Base-by-base conservation (phyloP, 1,139 yeast genomes). In the Kurtzmaniella quercitrusa region DNA sequence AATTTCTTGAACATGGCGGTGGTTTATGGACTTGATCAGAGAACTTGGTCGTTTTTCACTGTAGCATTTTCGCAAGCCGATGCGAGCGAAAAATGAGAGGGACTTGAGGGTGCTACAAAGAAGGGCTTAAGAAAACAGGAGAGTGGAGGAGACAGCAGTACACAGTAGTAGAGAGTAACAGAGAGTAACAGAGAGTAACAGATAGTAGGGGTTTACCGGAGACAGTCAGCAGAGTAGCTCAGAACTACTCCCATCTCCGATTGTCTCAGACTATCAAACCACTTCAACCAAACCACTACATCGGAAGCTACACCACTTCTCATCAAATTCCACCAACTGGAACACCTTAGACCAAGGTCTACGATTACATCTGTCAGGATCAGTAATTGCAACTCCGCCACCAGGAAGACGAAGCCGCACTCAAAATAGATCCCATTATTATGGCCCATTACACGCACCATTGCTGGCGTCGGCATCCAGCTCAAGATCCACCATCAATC, bases 301-400 rank as follows among this genome's bases (percentile, higher is more conserved):
- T 8, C 27, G 7, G 7, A 11, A 8, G 11, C 27, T 11, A 23
- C 11, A 23, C 27, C 27, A 23, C 11, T n/a, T n/a, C n/a, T n/a
- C n/a, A n/a, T n/a, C n/a, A n/a, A n/a, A n/a, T n/a, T n/a, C n/a
- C n/a, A n/a, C n/a, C n/a, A n/a, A n/a, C n/a, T n/a, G n/a, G n/a
- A n/a, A n/a, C n/a, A n/a, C n/a, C n/a, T n/a, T n/a, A n/a, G n/a
- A n/a, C n/a, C n/a, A n/a, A n/a, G n/a, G n/a, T 11, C 37, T 17
- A 33, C 37, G 10, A 12, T 11, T 31, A 31, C 36, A 31, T 14
- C 18, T 82, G 85, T 82, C 50, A 70, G 71, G 83, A 72, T 70
- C 72, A 71, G 73, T 80, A 83, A 84, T 82, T 84, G 80, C 90
- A 81, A 77, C 74, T 67, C 62, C 80, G 75, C 79, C 86, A 76